Evolutionary conservation across 176 grass and related monocot genomes (phyloP).

Genomic region (Stipa capillata): DNA sequence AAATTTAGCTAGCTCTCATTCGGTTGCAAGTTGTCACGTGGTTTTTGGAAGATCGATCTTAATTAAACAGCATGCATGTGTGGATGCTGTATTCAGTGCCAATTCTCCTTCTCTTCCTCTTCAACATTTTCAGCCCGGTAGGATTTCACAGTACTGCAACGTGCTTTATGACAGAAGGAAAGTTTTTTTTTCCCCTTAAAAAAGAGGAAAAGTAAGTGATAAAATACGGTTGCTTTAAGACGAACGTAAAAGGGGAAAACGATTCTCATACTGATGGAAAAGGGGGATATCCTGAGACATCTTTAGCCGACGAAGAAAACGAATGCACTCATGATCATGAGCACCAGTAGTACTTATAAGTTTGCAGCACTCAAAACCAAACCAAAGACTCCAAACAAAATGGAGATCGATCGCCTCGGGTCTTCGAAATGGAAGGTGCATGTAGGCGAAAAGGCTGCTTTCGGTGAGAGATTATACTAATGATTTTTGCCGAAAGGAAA

Average conservation of each 20-base stretch:
- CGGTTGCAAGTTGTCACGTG: too few relatives aligned
- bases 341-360: background rate
- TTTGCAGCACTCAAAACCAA: background rate
- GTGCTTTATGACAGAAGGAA: background rate
- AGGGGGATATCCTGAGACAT: slow-evolving; percentile 10
- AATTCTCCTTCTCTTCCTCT: background rate
- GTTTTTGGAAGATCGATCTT: background rate
- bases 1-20: background rate
- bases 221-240: background rate
- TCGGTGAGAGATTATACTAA: background rate
- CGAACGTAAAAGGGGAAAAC: background rate
- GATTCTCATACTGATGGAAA: background rate
- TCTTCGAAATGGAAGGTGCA: background rate
- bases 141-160: background rate
- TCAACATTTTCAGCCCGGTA: background rate
- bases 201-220: background rate
- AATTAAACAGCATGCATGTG: background rate
- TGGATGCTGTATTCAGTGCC: background rate
- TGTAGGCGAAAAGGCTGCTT: background rate
- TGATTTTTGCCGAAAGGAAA: background rate
- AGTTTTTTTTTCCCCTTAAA: background rate
- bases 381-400: background rate
- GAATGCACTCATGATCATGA: background rate
- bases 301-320: background rate
- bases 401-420: background rate